A percentile compares a stretch with the other conserved stretches of the same genome.
phyloP scores from a whole-genome alignment of 306 rosid species.

The Quillaja saponaria region DNA sequence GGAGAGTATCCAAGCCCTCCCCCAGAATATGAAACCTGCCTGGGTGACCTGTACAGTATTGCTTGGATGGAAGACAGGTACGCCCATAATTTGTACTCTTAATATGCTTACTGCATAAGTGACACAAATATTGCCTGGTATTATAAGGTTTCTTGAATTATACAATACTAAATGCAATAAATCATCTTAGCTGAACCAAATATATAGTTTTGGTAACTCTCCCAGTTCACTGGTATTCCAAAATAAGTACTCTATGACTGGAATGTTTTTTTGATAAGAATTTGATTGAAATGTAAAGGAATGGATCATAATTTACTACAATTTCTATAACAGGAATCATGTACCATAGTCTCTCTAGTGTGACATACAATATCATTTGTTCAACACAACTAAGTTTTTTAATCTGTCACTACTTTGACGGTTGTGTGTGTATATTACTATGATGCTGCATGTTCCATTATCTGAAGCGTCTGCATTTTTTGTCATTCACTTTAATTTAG shows the following conservation, averaged over 20 bases:
- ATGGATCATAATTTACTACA: too few species aligned
- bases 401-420: too few species aligned
- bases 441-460: slow-evolving; percentile 7
- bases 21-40: slow-evolving; percentile 77
- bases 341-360: too few species aligned
- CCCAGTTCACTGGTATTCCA: too few species aligned
- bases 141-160: not conserved
- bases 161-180: too few species aligned
- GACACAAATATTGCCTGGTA: not conserved
- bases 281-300: too few species aligned
- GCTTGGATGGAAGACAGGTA: slow-evolving; percentile 99
- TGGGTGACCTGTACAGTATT: slow-evolving; percentile 89
- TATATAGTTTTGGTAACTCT: too few species aligned
- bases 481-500: not conserved
- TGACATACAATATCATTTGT: too few species aligned
- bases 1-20: slow-evolving; percentile 87
- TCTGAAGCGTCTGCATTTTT: not conserved
- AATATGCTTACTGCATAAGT: slow-evolving; percentile 1
- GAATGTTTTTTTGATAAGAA: too few species aligned
- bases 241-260: too few species aligned
- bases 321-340: too few species aligned
- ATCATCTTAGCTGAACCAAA: not conserved
- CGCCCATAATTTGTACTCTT: slow-evolving; percentile 2
- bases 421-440: not conserved
- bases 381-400: too few species aligned